A percentile compares a stretch with the other conserved stretches of the same genome.
Evolutionary conservation across 345 rosid species (phyloP).

Genomic region (Corymbia maculata): DNA sequence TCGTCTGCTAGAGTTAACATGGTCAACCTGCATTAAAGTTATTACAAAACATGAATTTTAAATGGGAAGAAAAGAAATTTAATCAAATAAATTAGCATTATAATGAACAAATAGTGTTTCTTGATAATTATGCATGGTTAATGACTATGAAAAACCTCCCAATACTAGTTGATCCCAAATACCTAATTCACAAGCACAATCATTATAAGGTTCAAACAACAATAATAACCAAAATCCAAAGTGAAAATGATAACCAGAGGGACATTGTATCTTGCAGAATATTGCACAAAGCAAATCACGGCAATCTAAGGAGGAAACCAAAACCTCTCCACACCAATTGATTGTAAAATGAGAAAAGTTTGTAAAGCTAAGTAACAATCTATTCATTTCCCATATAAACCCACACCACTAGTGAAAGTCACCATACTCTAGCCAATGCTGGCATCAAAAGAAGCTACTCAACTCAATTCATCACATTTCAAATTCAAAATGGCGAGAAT

Average conservation of each 20-base stretch:
- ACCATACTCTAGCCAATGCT: not conserved
- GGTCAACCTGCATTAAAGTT: conserved; percentile 24
- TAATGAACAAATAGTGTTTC: not conserved
- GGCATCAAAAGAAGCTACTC: not conserved
- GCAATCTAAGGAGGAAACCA: not conserved
- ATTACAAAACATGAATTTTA: not conserved
- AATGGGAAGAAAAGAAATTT: not conserved
- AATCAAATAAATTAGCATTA: not conserved
- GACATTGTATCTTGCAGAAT: not conserved
- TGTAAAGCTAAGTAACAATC: not conserved
- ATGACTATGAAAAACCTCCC: not conserved
- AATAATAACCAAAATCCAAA: not conserved
- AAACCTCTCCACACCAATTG: not conserved
- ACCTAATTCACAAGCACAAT: not conserved
- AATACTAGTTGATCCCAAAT: not conserved
- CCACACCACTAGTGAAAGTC: not conserved
- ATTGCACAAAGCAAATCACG: not conserved
- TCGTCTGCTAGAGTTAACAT: conserved; percentile 20
- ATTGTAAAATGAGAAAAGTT: not conserved
- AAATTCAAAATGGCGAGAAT: not conserved
- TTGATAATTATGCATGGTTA: not conserved
- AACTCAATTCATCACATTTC: not conserved
- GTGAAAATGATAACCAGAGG: not conserved
- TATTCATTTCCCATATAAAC: not conserved
- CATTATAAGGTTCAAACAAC: not conserved